A percentile compares a stretch with the other conserved stretches of the same genome.
Conservation (phyloP, 768 basidiomycete genomes). For the Lenzites betulinus region DNA sequence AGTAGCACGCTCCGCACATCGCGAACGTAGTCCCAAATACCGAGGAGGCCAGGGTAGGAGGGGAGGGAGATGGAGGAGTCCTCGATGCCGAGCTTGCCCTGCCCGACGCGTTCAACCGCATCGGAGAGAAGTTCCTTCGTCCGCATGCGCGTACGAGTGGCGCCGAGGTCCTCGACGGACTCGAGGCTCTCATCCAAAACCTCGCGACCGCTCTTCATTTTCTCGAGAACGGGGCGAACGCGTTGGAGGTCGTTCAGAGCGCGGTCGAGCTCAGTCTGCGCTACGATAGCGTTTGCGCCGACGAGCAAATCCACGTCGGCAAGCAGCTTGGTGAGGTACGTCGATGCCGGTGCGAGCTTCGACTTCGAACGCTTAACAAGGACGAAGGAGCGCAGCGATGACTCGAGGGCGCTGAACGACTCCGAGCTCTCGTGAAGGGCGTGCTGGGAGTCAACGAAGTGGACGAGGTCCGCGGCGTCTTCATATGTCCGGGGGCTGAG, state of each 20-base stretch:
- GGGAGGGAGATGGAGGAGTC: slow-evolving; percentile 56
- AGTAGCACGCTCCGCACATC: slow-evolving; percentile 80
- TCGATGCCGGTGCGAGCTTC: slow-evolving; percentile 91
- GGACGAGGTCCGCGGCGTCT: slow-evolving; percentile 90
- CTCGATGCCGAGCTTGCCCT: slow-evolving; percentile 70
- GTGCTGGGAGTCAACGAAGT: slow-evolving; percentile 93
- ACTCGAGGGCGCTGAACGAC: slow-evolving; percentile 87
- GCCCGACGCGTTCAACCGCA: slow-evolving; percentile 76
- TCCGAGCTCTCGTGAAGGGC: slow-evolving; percentile 66
- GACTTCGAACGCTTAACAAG: slow-evolving; percentile 95
- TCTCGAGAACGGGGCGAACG: slow-evolving; percentile 82
- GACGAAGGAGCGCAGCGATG: slow-evolving; percentile 89
- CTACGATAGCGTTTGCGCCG: slow-evolving; percentile 84
- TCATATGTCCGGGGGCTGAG: slow-evolving; percentile 92
- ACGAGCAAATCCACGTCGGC: slow-evolving; percentile 88
- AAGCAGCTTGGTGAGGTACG: slow-evolving; percentile 89
- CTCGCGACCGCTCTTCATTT: slow-evolving; percentile 77
- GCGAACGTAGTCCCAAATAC: slow-evolving; percentile 82
- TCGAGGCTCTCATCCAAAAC: slow-evolving; percentile 80
- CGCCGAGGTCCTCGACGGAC: slow-evolving; percentile 72
- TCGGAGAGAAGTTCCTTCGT: slow-evolving; percentile 60
- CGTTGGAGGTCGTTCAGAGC: slow-evolving; percentile 70
- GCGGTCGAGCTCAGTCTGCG: slow-evolving; percentile 70
- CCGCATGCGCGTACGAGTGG: slow-evolving; percentile 49
- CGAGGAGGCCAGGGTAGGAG: slow-evolving; percentile 78